phyloP scores from a whole-genome alignment of 169 alveolate genomes.

The Cytauxzoon felis region DNA sequence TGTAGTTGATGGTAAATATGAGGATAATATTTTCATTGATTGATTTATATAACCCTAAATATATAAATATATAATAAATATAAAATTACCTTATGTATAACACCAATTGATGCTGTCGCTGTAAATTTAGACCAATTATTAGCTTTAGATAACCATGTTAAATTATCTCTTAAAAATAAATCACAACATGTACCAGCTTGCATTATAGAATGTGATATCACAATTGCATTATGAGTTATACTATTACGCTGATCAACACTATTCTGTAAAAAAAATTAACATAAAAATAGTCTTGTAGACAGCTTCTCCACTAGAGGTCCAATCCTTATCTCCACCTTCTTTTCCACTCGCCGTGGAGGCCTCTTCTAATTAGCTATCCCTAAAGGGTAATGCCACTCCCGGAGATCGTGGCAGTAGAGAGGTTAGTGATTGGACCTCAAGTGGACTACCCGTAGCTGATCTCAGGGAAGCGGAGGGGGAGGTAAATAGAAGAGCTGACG shows the following conservation, averaged over 20 bases:
- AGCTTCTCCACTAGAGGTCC: too few species aligned
- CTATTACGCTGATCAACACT: conserved; percentile 72
- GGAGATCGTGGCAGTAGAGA: too few species aligned
- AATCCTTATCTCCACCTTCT: too few species aligned
- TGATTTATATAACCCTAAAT: conserved; percentile 50
- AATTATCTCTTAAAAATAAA: conserved; percentile 87
- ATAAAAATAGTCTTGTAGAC: conserved; percentile 5
- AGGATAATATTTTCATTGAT: conserved; percentile 45
- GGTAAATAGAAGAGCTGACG: too few species aligned
- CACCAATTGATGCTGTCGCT: conserved; percentile 97
- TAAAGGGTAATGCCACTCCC: too few species aligned
- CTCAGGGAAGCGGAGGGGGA: too few species aligned
- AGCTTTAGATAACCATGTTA: conserved; percentile 93
- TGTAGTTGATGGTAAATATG: conserved; percentile 54
- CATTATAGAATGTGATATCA: conserved; percentile 87
- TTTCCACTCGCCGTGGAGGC: too few species aligned
- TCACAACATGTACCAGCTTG: conserved; percentile 95
- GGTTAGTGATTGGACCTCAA: too few species aligned
- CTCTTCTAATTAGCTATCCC: too few species aligned
- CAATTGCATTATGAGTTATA: conserved; percentile 87
- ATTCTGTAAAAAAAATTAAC: not conserved
- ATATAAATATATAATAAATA: conserved; percentile 32
- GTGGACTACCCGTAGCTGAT: too few species aligned
- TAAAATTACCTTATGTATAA: conserved; percentile 82
- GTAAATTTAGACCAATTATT: conserved; percentile 94